These are phyloP conservation scores for Penicillium longicatenatum DNA, from an alignment of 495 filamentous ascomycete species.

Conservation along the genomic window DNA sequence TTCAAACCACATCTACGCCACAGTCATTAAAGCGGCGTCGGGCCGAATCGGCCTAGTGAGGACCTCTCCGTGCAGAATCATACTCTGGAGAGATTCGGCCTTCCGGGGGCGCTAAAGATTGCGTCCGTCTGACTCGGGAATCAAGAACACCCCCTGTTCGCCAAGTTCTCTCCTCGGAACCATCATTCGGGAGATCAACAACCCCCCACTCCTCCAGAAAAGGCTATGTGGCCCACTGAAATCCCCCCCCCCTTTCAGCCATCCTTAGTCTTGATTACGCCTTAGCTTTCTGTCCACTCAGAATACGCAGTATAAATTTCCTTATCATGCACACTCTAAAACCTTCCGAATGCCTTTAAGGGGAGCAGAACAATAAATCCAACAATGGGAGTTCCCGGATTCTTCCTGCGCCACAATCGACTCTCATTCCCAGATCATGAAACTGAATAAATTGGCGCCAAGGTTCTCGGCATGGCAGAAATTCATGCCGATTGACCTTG, in stretches of 20 bases:
- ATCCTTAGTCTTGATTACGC: background rate
- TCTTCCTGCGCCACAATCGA: background rate
- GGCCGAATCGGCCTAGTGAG: background rate
- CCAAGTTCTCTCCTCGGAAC: slow-evolving; percentile 15
- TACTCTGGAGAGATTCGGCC: background rate
- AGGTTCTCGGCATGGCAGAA: slow-evolving; percentile 18
- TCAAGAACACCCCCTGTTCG: slow-evolving; percentile 14
- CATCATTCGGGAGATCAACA: slow-evolving; percentile 20
- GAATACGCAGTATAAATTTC: background rate
- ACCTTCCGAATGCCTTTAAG: too few relatives aligned
- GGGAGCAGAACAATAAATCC: background rate
- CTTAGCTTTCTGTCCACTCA: background rate
- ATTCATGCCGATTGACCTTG: slow-evolving; percentile 27
- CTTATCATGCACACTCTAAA: background rate
- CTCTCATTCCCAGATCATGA: background rate
- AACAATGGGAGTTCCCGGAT: background rate
- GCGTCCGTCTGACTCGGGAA: background rate
- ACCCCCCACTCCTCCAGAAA: background rate
- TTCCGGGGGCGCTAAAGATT: background rate
- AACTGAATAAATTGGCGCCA: slow-evolving; percentile 14
- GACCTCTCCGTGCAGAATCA: background rate
- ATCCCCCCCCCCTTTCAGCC: background rate
- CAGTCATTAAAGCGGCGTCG: background rate
- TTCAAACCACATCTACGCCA: too few relatives aligned
- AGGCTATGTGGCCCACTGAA: background rate